phyloP scores from a whole-genome alignment of 805 yeast species.

The Teunomyces lycoperdinae region DNA sequence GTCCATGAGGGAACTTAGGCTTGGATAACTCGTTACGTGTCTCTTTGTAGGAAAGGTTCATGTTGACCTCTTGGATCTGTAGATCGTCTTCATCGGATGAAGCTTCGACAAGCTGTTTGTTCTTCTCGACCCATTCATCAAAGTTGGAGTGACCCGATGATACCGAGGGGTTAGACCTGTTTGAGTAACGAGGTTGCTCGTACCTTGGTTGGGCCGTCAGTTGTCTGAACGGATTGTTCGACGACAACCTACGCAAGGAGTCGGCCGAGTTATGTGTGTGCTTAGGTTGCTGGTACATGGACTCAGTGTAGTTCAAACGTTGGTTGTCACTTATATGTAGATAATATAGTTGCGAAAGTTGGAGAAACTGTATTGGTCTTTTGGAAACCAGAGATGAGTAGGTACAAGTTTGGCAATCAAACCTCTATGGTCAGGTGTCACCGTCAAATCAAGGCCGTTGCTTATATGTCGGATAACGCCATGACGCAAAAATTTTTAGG shows the following conservation, averaged over 20 bases:
- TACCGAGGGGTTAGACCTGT: slow-evolving; percentile 10
- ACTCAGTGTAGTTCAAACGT: not conserved
- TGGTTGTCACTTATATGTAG: not conserved
- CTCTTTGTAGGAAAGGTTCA: slow-evolving; percentile 3
- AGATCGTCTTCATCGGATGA: slow-evolving; percentile 42
- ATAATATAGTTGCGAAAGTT: not conserved
- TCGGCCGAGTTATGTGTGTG: slow-evolving; percentile 32
- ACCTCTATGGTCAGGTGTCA: not conserved
- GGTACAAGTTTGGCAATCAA: not conserved
- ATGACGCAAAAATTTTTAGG: not conserved
- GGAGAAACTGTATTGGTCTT: not conserved
- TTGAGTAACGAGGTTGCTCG: slow-evolving; percentile 10
- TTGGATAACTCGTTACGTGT: slow-evolving; percentile 9
- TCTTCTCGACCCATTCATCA: slow-evolving; percentile 57
- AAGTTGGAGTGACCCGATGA: slow-evolving; percentile 24
- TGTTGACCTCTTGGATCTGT: slow-evolving; percentile 7
- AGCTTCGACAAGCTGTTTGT: slow-evolving; percentile 37
- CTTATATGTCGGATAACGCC: not conserved
- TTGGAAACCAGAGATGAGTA: not conserved
- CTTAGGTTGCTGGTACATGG: slow-evolving; percentile 41
- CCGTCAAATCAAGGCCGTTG: not conserved
- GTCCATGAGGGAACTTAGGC: slow-evolving; percentile 25
- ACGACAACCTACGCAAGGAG: slow-evolving; percentile 48
- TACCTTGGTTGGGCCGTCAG: slow-evolving; percentile 7
- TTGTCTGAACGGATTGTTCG: slow-evolving; percentile 72